Evolutionary conservation across 2,329 filamentous ascomycete genomes (phyloP).

Genomic region (Stagonosporopsis rhizophila): DNA sequence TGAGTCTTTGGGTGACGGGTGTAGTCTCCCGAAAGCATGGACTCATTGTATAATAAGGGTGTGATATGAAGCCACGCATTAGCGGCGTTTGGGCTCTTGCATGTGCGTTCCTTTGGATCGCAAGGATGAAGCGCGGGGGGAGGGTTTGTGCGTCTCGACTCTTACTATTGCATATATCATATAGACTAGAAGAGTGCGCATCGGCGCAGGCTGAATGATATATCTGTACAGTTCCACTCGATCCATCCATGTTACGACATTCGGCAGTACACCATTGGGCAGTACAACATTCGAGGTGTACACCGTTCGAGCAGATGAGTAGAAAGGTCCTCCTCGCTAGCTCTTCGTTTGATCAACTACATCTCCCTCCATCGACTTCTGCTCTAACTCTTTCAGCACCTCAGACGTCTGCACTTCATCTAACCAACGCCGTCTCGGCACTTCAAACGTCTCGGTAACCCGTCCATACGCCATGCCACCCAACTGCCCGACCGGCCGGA

Average conservation of each 20-base stretch:
- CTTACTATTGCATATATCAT: constrained; percentile 2
- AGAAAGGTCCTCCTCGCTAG: too few species aligned
- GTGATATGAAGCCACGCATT: constrained; percentile 3
- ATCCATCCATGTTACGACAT: too few species aligned
- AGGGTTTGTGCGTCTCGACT: constrained; percentile 7
- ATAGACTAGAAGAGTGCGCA: constrained; percentile 5
- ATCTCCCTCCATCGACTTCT: too few species aligned
- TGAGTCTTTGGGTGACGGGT: constrained; percentile 4
- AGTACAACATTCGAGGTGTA: too few species aligned
- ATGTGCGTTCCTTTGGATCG: not conserved
- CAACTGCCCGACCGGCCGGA: constrained; percentile 75
- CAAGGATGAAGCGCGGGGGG: not conserved
- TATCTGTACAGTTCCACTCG: constrained; percentile 4
- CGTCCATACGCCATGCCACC: constrained; percentile 80
- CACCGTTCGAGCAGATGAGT: too few species aligned
- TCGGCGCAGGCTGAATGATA: not conserved
- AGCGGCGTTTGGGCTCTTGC: constrained; percentile 6
- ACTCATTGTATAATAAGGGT: constrained; percentile 3
- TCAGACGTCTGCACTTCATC: not conserved
- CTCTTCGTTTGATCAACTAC: too few species aligned
- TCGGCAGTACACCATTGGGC: too few species aligned
- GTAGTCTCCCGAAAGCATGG: not conserved
- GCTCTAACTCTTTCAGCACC: too few species aligned
- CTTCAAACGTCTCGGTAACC: constrained; percentile 5
- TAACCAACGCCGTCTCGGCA: not conserved